These are phyloP conservation scores for Leishmania major DNA, from an alignment of 208 protist genomes.

Conservation along the genomic window DNA sequence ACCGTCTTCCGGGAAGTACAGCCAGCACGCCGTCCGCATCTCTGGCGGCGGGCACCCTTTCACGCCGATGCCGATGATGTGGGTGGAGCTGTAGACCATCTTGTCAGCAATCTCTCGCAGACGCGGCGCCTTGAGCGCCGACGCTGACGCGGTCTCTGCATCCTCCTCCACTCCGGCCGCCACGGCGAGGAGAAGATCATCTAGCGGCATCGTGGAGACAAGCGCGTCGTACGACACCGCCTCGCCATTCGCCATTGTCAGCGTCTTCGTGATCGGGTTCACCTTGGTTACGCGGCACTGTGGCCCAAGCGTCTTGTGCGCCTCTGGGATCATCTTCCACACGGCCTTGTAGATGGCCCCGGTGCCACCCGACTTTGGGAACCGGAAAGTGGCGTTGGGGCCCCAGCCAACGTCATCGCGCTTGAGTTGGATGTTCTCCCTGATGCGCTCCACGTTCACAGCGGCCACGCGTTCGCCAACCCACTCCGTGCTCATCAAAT, in stretches of 20 bases:
- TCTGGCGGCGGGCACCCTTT: slow-evolving; percentile 44
- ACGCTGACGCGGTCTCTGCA: not conserved
- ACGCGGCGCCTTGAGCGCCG: slow-evolving; percentile 15
- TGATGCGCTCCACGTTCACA: slow-evolving; percentile 62
- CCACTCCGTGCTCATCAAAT: slow-evolving; percentile 71
- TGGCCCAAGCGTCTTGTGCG: slow-evolving; percentile 32
- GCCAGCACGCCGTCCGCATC: slow-evolving; percentile 67
- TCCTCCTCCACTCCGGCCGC: slow-evolving; percentile 30
- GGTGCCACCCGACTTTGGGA: slow-evolving; percentile 65
- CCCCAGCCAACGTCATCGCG: slow-evolving; percentile 74
- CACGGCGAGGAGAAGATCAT: slow-evolving; percentile 46
- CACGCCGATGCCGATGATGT: slow-evolving; percentile 76
- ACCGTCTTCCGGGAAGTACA: slow-evolving; percentile 76
- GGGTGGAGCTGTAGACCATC: slow-evolving; percentile 55
- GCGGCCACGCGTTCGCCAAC: slow-evolving; percentile 77
- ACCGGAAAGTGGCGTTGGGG: slow-evolving; percentile 81
- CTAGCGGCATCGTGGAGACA: slow-evolving; percentile 57
- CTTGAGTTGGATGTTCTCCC: slow-evolving; percentile 48
- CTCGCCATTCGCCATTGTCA: slow-evolving; percentile 42
- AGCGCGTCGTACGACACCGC: slow-evolving; percentile 55
- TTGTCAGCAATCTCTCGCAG: slow-evolving; percentile 42
- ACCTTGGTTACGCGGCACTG: slow-evolving; percentile 39
- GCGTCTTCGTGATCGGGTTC: slow-evolving; percentile 33
- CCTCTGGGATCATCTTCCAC: slow-evolving; percentile 40
- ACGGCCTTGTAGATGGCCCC: slow-evolving; percentile 67